Percentiles rank a stretch among this genome's conserved stretches.
Conservation (phyloP, 805 yeast genomes). For the Kazachstania africana region DNA sequence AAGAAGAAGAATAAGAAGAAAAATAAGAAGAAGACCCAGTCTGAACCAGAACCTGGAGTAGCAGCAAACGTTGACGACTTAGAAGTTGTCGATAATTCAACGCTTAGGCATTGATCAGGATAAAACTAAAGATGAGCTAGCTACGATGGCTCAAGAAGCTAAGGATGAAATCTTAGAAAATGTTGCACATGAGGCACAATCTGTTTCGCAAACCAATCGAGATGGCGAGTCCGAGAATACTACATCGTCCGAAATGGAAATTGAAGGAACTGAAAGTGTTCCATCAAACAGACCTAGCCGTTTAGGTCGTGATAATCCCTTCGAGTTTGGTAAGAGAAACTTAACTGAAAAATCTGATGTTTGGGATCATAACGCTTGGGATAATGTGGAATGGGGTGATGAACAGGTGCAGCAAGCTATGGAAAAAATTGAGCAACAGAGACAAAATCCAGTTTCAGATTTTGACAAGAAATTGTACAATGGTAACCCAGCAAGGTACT, state of each 20-base stretch:
- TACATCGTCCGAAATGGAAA: slow-evolving; percentile 4
- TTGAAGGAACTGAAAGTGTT: slow-evolving; percentile 1
- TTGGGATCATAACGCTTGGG: slow-evolving; percentile 88
- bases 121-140: slow-evolving; percentile 9
- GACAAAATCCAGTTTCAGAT: slow-evolving; percentile 74
- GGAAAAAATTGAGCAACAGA: slow-evolving; percentile 61
- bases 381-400: slow-evolving; percentile 95
- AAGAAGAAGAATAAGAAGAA: slow-evolving; percentile 22
- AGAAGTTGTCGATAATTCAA: slow-evolving; percentile 10
- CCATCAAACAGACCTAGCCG: slow-evolving; percentile 30
- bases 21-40: slow-evolving; percentile 14
- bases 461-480: slow-evolving; percentile 73
- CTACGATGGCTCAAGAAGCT: slow-evolving; percentile 14
- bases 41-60: background rate
- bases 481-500: slow-evolving; percentile 79
- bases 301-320: slow-evolving; percentile 79
- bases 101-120: slow-evolving; percentile 23
- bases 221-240: background rate
- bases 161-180: slow-evolving; percentile 13
- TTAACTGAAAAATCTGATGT: slow-evolving; percentile 67
- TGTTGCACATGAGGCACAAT: slow-evolving; percentile 13
- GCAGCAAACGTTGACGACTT: slow-evolving; percentile 8
- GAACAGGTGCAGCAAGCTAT: slow-evolving; percentile 72
- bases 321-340: slow-evolving; percentile 80
- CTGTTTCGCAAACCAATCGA: slow-evolving; percentile 2